phyloP scores from a whole-genome alignment of 225 moss, liverwort and hornwort genomes.

The Physcomitrellopsis africana region DNA sequence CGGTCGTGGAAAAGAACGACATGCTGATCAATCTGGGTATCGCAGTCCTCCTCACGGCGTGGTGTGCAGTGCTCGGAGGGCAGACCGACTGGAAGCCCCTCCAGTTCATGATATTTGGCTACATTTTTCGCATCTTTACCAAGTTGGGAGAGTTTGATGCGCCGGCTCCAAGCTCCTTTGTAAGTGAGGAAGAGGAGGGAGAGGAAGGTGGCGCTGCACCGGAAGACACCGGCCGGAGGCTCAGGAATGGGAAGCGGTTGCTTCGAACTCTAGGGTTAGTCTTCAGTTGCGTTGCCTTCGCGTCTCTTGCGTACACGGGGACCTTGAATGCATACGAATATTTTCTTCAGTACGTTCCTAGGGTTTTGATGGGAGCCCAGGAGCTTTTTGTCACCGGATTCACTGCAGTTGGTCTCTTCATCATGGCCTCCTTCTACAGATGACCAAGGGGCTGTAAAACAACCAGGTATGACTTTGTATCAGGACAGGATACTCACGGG shows the following conservation, averaged over 20 bases:
- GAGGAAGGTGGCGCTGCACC: slow-evolving; percentile 45
- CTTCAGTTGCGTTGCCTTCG: slow-evolving; percentile 70
- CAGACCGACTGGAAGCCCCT: slow-evolving; percentile 93
- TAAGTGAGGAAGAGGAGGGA: slow-evolving; percentile 55
- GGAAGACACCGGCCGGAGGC: slow-evolving; percentile 40
- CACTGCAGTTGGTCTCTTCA: slow-evolving; percentile 44
- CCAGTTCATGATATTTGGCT: slow-evolving; percentile 88
- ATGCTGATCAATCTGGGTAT: slow-evolving; percentile 72
- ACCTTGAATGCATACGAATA: slow-evolving; percentile 78
- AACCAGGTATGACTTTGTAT: slow-evolving; percentile 28
- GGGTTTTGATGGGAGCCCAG: slow-evolving; percentile 74
- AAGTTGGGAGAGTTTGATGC: slow-evolving; percentile 76
- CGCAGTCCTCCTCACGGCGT: slow-evolving; percentile 60
- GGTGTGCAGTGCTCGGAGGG: slow-evolving; percentile 58
- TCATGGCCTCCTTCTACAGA: slow-evolving; percentile 53
- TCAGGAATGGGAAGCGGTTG: slow-evolving; percentile 71
- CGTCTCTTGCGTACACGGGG: slow-evolving; percentile 85
- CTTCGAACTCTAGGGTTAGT: slow-evolving; percentile 78
- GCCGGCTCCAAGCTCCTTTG: slow-evolving; percentile 43
- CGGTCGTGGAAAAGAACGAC: slow-evolving; percentile 49
- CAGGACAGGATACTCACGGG: not conserved
- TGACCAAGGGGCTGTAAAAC: slow-evolving; percentile 19
- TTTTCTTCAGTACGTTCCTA: slow-evolving; percentile 78
- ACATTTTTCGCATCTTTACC: slow-evolving; percentile 80
- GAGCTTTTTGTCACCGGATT: slow-evolving; percentile 49